These are phyloP conservation scores for Kwoniella pini DNA, from an alignment of 768 basidiomycete species.

Conservation along the genomic window DNA sequence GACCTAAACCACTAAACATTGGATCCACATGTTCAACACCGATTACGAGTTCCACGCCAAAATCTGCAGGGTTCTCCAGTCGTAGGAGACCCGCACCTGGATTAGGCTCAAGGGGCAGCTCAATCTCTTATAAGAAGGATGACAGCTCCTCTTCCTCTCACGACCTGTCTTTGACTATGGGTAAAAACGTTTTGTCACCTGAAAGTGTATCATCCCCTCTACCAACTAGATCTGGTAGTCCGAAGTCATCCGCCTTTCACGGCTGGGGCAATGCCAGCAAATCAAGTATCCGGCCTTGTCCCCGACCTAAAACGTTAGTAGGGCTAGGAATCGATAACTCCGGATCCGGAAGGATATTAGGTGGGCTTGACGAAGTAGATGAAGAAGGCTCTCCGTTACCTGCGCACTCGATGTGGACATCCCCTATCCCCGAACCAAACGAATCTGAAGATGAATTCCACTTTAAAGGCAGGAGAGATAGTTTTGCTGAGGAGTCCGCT, in stretches of 20 bases:
- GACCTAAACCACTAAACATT: conserved; percentile 38
- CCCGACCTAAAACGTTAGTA: conserved; percentile 34
- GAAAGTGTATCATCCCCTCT: conserved; percentile 12
- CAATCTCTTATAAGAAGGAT: conserved; percentile 46
- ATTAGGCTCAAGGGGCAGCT: conserved; percentile 30
- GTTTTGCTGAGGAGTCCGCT: conserved; percentile 4
- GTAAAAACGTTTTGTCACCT: conserved; percentile 11
- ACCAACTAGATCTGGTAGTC: conserved; percentile 11
- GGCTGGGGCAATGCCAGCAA: conserved; percentile 5
- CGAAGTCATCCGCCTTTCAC: conserved; percentile 12
- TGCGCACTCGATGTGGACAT: conserved; percentile 1
- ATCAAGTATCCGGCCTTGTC: conserved; percentile 33
- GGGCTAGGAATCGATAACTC: conserved; percentile 28
- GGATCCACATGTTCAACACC: conserved; percentile 25
- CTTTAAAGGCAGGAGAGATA: background rate
- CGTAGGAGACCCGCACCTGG: conserved; percentile 21
- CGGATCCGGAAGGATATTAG: conserved; percentile 33
- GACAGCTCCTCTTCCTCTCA: conserved; percentile 22
- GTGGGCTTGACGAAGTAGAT: conserved; percentile 37
- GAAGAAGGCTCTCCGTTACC: conserved; percentile 14
- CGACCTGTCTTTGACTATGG: conserved; percentile 20
- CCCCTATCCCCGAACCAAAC: conserved; percentile 4
- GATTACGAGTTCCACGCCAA: conserved; percentile 26
- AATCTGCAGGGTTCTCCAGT: conserved; percentile 12
- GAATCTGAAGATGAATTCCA: background rate